A percentile compares a stretch with the other conserved stretches of the same genome.
Evolutionary conservation across 1,284 basidiomycete genomes (phyloP).

Genomic region (Moesziomyces sp.): DNA sequence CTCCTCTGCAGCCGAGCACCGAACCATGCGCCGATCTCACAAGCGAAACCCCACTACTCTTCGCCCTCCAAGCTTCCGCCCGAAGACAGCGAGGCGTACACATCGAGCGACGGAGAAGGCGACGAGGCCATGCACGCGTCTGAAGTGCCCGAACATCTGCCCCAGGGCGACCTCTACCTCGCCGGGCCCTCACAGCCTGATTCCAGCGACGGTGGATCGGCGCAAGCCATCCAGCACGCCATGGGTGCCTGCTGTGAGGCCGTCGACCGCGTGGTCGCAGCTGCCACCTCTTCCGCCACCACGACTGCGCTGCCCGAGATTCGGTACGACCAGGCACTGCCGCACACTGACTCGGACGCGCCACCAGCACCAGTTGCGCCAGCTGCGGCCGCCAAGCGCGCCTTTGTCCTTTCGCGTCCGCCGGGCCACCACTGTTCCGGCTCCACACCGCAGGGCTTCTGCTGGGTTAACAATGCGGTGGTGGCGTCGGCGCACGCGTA

Average conservation of each 20-base stretch:
- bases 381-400: conserved; percentile 42
- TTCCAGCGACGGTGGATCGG: conserved; percentile 53
- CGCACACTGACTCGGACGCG: not conserved
- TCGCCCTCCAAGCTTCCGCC: conserved; percentile 12
- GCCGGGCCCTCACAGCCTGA: conserved; percentile 44
- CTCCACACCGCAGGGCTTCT: conserved; percentile 78
- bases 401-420: conserved; percentile 65
- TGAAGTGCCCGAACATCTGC: conserved; percentile 58
- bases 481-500: conserved; percentile 93
- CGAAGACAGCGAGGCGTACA: conserved; percentile 39
- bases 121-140: conserved; percentile 53
- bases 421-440: conserved; percentile 67
- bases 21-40: conserved; percentile 25
- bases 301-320: conserved; percentile 17
- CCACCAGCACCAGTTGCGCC: not conserved
- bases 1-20: conserved; percentile 39
- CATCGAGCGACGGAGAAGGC: conserved; percentile 57
- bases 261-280: conserved; percentile 59
- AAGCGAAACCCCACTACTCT: conserved; percentile 7
- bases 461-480: conserved; percentile 92
- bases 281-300: conserved; percentile 7
- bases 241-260: conserved; percentile 62
- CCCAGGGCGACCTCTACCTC: conserved; percentile 64
- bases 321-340: conserved; percentile 2
- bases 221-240: conserved; percentile 60